Evolutionary conservation across 306 rosid species (phyloP), one percentile per base, ranked within the genome.

Genomic region (Trifolium pratense): DNA sequence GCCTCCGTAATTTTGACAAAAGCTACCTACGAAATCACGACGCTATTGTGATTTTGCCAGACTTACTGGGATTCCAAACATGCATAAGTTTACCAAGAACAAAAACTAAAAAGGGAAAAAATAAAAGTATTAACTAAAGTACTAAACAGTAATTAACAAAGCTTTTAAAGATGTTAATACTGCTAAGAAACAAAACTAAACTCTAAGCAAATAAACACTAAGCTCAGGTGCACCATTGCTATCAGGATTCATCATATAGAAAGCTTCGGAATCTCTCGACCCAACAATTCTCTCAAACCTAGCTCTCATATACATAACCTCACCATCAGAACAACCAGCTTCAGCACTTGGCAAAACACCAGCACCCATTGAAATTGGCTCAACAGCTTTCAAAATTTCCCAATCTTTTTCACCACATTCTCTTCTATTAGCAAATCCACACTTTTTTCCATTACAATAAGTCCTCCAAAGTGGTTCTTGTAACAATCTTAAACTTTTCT

Each of bases 211-310:
- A 70, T 95, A 95, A 79, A 95, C 70, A 69, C 99, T 95, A 53
- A 95, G 99, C 56, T 95, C 99, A 68, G 99, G 97, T 68, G 97
- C 92, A 18, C 99, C 99, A 79, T 95, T 95, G 78, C 91, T 91
- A 65, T 95, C 97, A 16, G 99, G 99, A 71, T 95, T 95, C 97
- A 95, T 95, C 99, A 95, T 95, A 69, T 95, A 95, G 85, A 95
- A 95, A 72, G 97, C 99, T 63, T 95, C 99, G 66, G 99, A 95
- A 69, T 95, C 99, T 83, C 96, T 88, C 5, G 99, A 95, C 70
- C 99, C 99, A 42, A 95, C 97, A 75, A 95, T 86, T 74, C 99
- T 88, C 91, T 95, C 99, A 80, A 95, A 95, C 87, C 92, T 90
- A 11, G 97, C 99, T 49, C 99, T 90, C 99, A 92, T 91, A 62